These are phyloP conservation scores for Aegilops umbellulata DNA, from an alignment of 176 grass and related monocot species.

Conservation along the genomic window DNA sequence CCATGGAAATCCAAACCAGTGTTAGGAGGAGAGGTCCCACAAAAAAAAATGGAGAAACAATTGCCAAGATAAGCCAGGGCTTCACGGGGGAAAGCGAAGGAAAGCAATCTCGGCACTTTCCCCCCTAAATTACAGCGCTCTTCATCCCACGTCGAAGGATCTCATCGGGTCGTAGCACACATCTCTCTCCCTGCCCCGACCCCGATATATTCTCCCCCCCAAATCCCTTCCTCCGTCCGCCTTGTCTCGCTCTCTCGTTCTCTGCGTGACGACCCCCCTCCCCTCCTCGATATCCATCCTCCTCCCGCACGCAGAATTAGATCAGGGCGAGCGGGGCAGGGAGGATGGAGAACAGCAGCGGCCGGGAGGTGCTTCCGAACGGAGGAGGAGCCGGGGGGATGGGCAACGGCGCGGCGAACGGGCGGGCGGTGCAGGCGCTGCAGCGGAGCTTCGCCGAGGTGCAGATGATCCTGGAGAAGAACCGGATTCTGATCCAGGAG, in stretches of 20 bases:
- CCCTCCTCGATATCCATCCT: neutral
- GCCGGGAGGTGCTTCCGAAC: neutral
- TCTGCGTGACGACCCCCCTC: neutral
- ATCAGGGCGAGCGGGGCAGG: neutral
- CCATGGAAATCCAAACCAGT: neutral
- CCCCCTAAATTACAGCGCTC: neutral
- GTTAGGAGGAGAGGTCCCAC: neutral
- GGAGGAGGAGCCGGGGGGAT: neutral
- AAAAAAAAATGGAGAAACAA: neutral
- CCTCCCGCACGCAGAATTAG: neutral
- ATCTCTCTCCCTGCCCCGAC: neutral
- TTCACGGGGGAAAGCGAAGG: neutral
- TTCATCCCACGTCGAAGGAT: neutral
- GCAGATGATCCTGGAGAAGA: slow-evolving; percentile 60
- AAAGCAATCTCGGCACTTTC: neutral
- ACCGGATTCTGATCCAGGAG: slow-evolving; percentile 56
- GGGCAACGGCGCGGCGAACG: neutral
- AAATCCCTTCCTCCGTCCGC: neutral
- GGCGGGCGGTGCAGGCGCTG: slow-evolving; percentile 33
- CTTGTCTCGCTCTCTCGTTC: neutral
- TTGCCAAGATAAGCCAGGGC: neutral
- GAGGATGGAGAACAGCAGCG: neutral
- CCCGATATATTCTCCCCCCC: neutral
- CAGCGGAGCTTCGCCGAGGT: slow-evolving; percentile 45
- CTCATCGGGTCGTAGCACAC: neutral